A percentile compares a stretch with the other conserved stretches of the same genome.
These are phyloP conservation scores for Tulasnella sp. DNA, from an alignment of 768 basidiomycete genomes.

Conservation along the genomic window DNA sequence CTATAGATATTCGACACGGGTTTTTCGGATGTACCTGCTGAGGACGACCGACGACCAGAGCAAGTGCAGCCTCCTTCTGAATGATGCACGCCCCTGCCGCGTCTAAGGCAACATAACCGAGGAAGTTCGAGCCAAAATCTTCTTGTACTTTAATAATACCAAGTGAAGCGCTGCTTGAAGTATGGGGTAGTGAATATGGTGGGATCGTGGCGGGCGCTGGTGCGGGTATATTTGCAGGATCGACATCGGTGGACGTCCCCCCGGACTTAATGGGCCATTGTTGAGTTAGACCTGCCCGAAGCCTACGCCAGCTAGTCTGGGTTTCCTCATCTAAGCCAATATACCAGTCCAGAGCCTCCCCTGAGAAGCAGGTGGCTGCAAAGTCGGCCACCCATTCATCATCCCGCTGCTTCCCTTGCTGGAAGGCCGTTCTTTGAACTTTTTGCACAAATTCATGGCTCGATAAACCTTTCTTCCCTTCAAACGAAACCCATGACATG, in stretches of 20 bases:
- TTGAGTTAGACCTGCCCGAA: background rate
- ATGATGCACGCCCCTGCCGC: too few relatives aligned
- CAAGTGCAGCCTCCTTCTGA: too few relatives aligned
- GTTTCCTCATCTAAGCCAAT: background rate
- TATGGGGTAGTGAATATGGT: too few relatives aligned
- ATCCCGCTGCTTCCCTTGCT: constrained; percentile 1
- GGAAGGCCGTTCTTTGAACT: background rate
- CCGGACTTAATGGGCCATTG: background rate
- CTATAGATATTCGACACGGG: too few relatives aligned
- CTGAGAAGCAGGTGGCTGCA: background rate
- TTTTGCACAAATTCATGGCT: background rate
- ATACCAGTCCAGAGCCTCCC: background rate
- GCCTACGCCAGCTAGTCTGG: background rate
- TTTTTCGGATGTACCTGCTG: too few relatives aligned
- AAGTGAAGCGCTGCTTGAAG: too few relatives aligned
- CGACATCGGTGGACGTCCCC: background rate
- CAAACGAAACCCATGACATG: background rate
- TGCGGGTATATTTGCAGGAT: background rate
- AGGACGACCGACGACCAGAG: too few relatives aligned
- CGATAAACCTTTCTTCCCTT: background rate
- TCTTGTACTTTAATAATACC: too few relatives aligned
- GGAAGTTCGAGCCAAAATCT: rapidly evolving
- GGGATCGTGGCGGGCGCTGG: background rate
- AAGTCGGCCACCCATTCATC: constrained; percentile 7
- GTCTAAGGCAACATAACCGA: too few relatives aligned